A percentile compares a stretch with the other conserved stretches of the same genome.
Conservation (phyloP, 768 basidiomycete genomes). For the Phanerodontia chrysosporium region DNA sequence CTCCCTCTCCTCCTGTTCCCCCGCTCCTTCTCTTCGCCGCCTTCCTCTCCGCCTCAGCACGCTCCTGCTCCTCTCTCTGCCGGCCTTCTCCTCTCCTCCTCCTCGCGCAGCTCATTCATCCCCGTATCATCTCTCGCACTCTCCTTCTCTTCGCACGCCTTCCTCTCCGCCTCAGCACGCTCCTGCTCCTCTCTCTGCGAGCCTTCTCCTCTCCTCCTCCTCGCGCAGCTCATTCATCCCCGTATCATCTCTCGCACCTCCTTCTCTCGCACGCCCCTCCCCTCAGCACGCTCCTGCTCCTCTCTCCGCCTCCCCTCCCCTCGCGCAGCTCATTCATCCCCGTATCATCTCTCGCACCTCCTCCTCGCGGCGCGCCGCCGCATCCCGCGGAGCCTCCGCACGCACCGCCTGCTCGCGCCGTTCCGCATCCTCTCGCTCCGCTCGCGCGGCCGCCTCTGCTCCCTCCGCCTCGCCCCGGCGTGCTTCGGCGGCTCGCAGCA, state of each 20-base stretch:
- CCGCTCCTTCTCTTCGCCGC: no score
- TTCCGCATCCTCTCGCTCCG: background rate
- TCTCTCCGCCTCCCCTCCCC: background rate
- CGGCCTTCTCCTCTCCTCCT: background rate
- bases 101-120: background rate
- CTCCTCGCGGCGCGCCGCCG: background rate
- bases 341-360: background rate
- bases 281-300: background rate
- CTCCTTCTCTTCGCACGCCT: no score
- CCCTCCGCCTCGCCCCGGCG: background rate
- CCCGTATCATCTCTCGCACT: no score
- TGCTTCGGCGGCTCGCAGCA: background rate
- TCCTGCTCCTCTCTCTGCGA: background rate
- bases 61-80: background rate
- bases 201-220: background rate
- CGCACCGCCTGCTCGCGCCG: background rate
- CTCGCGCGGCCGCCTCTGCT: background rate
- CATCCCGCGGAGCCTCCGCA: background rate
- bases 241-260: no score
- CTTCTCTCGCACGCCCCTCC: no score
- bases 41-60: background rate
- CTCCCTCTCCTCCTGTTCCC: background rate
- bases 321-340: background rate
- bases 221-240: background rate
- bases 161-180: background rate